Percentiles rank a stretch among this genome's conserved stretches.
Evolutionary conservation across 805 yeast genomes (phyloP).

Genomic region (Helenozyma rhizophorensis): DNA sequence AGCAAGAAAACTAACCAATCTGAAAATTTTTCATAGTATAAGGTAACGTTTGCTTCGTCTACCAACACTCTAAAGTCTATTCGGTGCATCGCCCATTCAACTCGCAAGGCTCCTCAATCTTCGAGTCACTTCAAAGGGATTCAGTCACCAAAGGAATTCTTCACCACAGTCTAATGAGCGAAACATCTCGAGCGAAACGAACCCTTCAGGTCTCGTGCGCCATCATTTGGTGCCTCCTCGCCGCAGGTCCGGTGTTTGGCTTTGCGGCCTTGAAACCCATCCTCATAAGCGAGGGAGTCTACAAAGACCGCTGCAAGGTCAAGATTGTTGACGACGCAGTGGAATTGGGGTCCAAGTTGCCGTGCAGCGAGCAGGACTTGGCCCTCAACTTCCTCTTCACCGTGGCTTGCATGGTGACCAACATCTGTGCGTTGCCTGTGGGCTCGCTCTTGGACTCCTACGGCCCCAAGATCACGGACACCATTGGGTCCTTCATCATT

Average conservation of each 20-base stretch:
- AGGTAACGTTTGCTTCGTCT: too few species aligned
- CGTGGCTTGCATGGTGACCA: conserved; percentile 80
- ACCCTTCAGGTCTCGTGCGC: conserved; percentile 66
- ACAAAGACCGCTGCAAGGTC: conserved; percentile 53
- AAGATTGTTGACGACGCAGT: conserved; percentile 8
- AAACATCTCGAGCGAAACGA: conserved; percentile 23
- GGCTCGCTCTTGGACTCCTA: conserved; percentile 72
- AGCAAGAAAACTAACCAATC: too few species aligned
- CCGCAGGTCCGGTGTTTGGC: conserved; percentile 94
- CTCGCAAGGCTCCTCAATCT: too few species aligned
- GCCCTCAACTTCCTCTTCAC: conserved; percentile 81
- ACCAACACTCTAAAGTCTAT: too few species aligned
- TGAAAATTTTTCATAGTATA: too few species aligned
- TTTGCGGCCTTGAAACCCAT: conserved; percentile 93
- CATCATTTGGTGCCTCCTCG: conserved; percentile 77
- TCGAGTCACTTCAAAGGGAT: too few species aligned
- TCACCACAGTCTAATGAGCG: too few species aligned
- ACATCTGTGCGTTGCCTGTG: conserved; percentile 75
- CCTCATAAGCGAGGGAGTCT: conserved; percentile 71
- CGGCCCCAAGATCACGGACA: conserved; percentile 80
- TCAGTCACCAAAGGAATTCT: too few species aligned
- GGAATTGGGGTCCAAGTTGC: conserved; percentile 2
- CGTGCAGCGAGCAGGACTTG: conserved; percentile 76
- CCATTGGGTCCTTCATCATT: conserved; percentile 63
- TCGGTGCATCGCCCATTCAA: too few species aligned